Evolutionary conservation across 257 asterid species (phyloP).

Genomic region (Eustoma russellianum): DNA sequence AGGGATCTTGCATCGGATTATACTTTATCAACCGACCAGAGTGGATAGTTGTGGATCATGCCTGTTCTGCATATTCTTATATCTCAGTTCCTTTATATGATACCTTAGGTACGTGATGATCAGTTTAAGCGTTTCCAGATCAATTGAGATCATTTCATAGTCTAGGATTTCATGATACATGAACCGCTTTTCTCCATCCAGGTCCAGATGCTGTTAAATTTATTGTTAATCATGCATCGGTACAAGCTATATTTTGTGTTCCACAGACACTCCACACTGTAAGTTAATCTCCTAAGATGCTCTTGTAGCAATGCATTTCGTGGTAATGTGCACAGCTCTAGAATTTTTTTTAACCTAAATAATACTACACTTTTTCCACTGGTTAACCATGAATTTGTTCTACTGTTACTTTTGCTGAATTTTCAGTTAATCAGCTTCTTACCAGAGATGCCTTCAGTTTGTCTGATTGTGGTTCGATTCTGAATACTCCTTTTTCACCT

Average conservation of each 20-base stretch:
- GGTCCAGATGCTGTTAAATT: slow-evolving; percentile 72
- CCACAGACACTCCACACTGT: slow-evolving; percentile 39
- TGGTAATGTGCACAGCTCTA: no score
- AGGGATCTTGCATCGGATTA: slow-evolving; percentile 61
- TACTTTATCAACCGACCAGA: slow-evolving; percentile 65
- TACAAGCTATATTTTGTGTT: slow-evolving; percentile 53
- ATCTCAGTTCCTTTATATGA: slow-evolving; percentile 64
- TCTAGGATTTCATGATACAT: slow-evolving; percentile 4
- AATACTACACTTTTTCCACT: no score
- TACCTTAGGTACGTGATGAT: slow-evolving; percentile 48
- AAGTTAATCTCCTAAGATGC: slow-evolving; percentile 14
- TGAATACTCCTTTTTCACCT: slow-evolving; percentile 2
- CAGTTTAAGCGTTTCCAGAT: not conserved
- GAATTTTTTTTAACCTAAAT: no score
- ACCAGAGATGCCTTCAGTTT: slow-evolving; percentile 74
- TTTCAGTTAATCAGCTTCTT: slow-evolving; percentile 67
- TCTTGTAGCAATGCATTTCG: no score
- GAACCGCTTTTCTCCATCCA: slow-evolving; percentile 18
- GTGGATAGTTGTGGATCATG: slow-evolving; percentile 67
- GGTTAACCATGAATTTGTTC: not conserved
- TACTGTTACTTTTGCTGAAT: not conserved
- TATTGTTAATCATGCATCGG: slow-evolving; percentile 52
- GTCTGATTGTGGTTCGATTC: slow-evolving; percentile 62
- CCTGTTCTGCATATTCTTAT: slow-evolving; percentile 62
- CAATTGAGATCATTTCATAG: not conserved